phyloP scores from a whole-genome alignment of 2,329 filamentous ascomycete species.

The Claviceps lovelessii region DNA sequence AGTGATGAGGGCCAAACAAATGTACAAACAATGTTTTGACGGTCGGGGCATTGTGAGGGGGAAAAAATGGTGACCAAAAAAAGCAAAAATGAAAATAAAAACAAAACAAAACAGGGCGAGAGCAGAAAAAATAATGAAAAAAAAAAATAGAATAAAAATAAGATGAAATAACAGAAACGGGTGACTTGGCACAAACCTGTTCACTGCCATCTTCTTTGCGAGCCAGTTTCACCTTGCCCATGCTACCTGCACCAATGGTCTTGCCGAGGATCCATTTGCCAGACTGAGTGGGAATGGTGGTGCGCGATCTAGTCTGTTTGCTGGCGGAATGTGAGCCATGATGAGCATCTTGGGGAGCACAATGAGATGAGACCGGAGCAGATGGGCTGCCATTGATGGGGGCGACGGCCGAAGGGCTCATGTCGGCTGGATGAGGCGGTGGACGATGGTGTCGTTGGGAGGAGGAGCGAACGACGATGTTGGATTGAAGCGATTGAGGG shows the following conservation, averaged over 20 bases:
- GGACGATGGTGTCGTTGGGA: conserved; percentile 19
- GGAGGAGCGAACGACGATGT: conserved; percentile 33
- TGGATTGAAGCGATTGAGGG: conserved; percentile 27
- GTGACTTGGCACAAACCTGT: conserved; percentile 45
- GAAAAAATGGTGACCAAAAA: background rate
- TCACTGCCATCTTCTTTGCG: conserved; percentile 81
- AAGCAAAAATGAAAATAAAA: background rate
- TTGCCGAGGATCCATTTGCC: conserved; percentile 93
- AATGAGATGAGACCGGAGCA: conserved; percentile 32
- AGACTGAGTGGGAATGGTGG: conserved; percentile 77
- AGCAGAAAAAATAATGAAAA: background rate
- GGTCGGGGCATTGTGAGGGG: background rate
- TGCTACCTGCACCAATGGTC: conserved; percentile 92
- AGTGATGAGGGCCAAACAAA: background rate
- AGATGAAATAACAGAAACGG: background rate
- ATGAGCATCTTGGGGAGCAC: conserved; percentile 27
- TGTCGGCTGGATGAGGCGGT: conserved; percentile 25
- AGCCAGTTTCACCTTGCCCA: conserved; percentile 97
- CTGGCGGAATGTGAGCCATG: conserved; percentile 22
- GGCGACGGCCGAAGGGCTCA: conserved; percentile 35
- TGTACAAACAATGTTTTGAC: background rate
- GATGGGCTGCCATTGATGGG: conserved; percentile 37
- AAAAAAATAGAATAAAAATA: background rate
- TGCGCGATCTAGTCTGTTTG: conserved; percentile 46
- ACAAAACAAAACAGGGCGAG: background rate